Evolutionary conservation across 2,329 filamentous ascomycete genomes (phyloP).

Genomic region (Elsinoe necatrix): DNA sequence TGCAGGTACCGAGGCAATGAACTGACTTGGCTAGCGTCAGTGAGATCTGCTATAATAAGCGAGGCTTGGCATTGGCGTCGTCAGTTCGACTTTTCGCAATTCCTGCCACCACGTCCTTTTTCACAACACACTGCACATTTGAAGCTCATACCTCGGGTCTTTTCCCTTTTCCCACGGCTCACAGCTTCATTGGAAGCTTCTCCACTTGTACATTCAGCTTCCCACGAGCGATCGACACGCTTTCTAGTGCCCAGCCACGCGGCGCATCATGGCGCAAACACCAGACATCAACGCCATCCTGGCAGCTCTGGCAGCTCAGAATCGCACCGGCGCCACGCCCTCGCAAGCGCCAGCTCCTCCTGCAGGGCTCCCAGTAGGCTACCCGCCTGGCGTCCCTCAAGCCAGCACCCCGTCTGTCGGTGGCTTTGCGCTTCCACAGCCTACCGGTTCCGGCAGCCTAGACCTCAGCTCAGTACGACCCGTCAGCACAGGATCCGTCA

Average conservation of each 20-base stretch:
- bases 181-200: not conserved
- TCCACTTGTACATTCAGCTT: not conserved
- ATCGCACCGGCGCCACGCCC: constrained; percentile 41
- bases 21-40: not conserved
- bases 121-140: not conserved
- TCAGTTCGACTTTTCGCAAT: constrained; percentile 6
- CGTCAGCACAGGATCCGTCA: constrained; percentile 70
- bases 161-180: not conserved
- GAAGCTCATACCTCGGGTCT: not conserved
- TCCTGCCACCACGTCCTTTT: constrained; percentile 1
- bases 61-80: not conserved
- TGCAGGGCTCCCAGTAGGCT: constrained; percentile 38
- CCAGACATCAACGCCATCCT: constrained; percentile 45
- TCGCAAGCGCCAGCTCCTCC: constrained; percentile 34
- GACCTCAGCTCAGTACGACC: constrained; percentile 75
- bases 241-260: not conserved
- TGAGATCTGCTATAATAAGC: not conserved
- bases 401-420: constrained; percentile 33
- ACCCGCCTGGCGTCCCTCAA: constrained; percentile 33
- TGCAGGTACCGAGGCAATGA: not conserved
- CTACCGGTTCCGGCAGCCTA: constrained; percentile 64
- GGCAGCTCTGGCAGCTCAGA: constrained; percentile 45
- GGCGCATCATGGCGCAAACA: constrained; percentile 37
- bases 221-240: not conserved
- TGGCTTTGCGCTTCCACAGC: constrained; percentile 53